Percentiles rank a stretch among this genome's conserved stretches.
These are phyloP conservation scores for Alloascoidea hylecoeti DNA, from an alignment of 805 yeast species.

Conservation along the genomic window DNA sequence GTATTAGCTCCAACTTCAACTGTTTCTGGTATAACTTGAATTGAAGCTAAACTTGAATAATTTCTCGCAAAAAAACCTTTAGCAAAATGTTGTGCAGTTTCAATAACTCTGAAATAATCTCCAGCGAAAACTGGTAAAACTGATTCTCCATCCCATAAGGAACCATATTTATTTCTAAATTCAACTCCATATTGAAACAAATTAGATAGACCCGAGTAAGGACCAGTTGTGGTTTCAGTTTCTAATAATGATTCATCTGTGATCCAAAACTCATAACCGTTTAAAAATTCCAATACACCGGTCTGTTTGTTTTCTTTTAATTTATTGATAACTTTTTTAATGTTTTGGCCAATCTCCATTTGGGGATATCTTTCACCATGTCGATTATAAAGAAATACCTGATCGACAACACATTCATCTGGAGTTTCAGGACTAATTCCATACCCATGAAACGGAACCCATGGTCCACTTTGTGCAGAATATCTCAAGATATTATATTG, in stretches of 20 bases:
- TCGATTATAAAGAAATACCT: constrained; percentile 35
- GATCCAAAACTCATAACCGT: constrained; percentile 31
- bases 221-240: constrained; percentile 33
- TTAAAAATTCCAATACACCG: constrained; percentile 32
- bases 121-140: constrained; percentile 38
- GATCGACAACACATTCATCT: constrained; percentile 32
- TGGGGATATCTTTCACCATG: constrained; percentile 49
- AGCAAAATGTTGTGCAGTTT: constrained; percentile 40
- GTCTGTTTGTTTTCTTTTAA: constrained; percentile 10
- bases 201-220: constrained; percentile 38
- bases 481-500: constrained; percentile 32
- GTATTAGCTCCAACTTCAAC: constrained; percentile 39
- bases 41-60: constrained; percentile 20
- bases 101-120: constrained; percentile 38
- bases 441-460: constrained; percentile 29
- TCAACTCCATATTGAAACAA: constrained; percentile 33
- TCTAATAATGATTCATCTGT: constrained; percentile 26
- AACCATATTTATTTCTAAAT: constrained; percentile 33
- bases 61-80: constrained; percentile 41
- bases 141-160: constrained; percentile 23
- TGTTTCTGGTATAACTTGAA: constrained; percentile 31
- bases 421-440: constrained; percentile 43
- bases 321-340: constrained; percentile 7
- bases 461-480: constrained; percentile 42
- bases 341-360: constrained; percentile 8